phyloP scores from a whole-genome alignment of 192 early-diverging fungal species.

The Backusella luteola region DNA sequence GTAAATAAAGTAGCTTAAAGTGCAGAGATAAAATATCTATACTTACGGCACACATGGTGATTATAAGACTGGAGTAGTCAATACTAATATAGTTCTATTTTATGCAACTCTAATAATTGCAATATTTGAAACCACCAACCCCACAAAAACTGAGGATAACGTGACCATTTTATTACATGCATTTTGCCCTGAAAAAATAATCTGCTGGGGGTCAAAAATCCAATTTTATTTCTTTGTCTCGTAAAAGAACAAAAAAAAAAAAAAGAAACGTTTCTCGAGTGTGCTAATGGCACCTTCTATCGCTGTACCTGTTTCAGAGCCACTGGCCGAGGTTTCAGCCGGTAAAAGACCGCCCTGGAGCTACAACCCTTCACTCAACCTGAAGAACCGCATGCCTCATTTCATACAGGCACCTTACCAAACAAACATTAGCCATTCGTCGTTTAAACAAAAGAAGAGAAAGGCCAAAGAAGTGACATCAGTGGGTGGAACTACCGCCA shows the following conservation, averaged over 20 bases:
- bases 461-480: conserved; percentile 51
- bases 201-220: not conserved
- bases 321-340: conserved; percentile 5
- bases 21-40: no score
- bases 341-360: not conserved
- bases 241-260: no score
- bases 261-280: not conserved
- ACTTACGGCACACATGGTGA: no score
- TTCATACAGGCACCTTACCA: not conserved
- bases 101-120: no score
- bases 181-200: not conserved
- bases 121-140: no score
- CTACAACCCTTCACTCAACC: not conserved
- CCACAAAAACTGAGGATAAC: not conserved
- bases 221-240: not conserved
- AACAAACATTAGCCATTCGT: not conserved
- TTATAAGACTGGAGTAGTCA: no score
- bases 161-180: not conserved
- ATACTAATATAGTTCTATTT: no score
- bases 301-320: not conserved
- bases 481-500: conserved; percentile 52
- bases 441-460: conserved; percentile 35
- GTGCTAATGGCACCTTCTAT: conserved; percentile 6
- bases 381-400: not conserved
- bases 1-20: not conserved